Evolutionary conservation across 2,329 filamentous ascomycete genomes (phyloP), one percentile per base, ranked within the genome.

Genomic region (Aspergillus alliaceus): DNA sequence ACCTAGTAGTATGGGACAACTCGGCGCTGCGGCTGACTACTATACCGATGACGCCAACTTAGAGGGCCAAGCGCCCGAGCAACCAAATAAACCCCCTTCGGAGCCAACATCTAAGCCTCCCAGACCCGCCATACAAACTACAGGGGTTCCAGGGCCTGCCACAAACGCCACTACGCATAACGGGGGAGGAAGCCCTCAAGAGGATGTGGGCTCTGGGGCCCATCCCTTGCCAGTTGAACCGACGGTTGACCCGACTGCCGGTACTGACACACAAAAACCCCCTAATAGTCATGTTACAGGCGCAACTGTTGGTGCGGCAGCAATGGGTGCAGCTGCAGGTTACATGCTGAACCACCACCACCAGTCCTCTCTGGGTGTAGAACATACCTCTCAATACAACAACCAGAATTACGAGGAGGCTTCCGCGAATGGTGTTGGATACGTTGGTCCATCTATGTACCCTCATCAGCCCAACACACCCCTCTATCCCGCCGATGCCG

Each of bases 11-110:
- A 60, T 77, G 54, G 79, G 78, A 4, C 71, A 72, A 40, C 59
- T 70, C 51, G 73, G 73, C 18, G 76, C 83, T n/a, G 85, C 85
- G 22, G 82, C 84, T 6, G 80, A 82, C 14, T 87, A 84, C 69
- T 87, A 80, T 64, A 72, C 69, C 39, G 71, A 64, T 37, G 65
- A 66, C 14, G 42, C 60, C 7, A 60, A 48, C 8, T 56, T 66
- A 53, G 68, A 64, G n/a, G 55, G 37, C 2, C 53, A 58, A 57
- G 34, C 27, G 29, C 37, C 60, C 27, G 50, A 42, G 20, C 61
- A 54, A n/a, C 53, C 65, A 54, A 46, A 8, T n/a, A 57, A 61
- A 11, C 60, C 62, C 1, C 53, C 61, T 20, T 58, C 60, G 20
- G 46, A 51, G 2, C 57, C 68, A 7, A 52, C 59, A 9, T 56